A percentile compares a stretch with the other conserved stretches of the same genome.
Evolutionary conservation across 2,329 filamentous ascomycete genomes (phyloP).

Genomic region (Monosporascus sp.): DNA sequence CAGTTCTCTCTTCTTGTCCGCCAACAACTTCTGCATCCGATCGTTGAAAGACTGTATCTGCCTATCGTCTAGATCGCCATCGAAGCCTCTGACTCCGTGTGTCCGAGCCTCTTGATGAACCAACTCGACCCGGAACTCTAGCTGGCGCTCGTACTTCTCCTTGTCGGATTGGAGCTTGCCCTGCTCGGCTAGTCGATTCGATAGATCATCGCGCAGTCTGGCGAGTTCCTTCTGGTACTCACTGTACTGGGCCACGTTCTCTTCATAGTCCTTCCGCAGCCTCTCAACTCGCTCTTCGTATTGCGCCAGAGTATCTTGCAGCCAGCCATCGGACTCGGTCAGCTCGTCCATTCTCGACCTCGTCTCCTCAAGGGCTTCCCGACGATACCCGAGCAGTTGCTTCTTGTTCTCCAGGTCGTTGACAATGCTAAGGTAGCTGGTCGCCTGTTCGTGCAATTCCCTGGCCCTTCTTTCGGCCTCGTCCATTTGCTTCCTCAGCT

Average conservation of each 20-base stretch:
- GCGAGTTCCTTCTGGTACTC: constrained; percentile 52
- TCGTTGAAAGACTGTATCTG: constrained; percentile 73
- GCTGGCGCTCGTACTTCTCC: constrained; percentile 76
- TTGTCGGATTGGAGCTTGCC: constrained; percentile 83
- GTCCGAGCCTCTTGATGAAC: constrained; percentile 71
- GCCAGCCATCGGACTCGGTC: constrained; percentile 68
- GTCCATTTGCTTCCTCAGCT: constrained; percentile 55
- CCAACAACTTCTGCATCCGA: constrained; percentile 66
- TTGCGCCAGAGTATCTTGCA: constrained; percentile 66
- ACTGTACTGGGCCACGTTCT: constrained; percentile 58
- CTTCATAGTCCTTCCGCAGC: constrained; percentile 57
- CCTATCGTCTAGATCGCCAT: constrained; percentile 68
- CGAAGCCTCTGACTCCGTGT: constrained; percentile 80
- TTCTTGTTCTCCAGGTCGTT: constrained; percentile 71
- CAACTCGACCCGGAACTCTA: constrained; percentile 64
- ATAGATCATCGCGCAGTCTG: constrained; percentile 39
- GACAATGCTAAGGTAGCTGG: constrained; percentile 68
- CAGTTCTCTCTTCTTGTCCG: constrained; percentile 73
- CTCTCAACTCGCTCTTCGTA: constrained; percentile 70
- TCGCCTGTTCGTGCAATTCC: constrained; percentile 66
- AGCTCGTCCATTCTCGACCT: constrained; percentile 70
- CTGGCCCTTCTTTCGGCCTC: constrained; percentile 52
- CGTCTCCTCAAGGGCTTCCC: constrained; percentile 65
- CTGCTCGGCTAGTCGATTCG: constrained; percentile 54
- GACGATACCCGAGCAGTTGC: constrained; percentile 64